Percentiles rank a stretch among this genome's conserved stretches.
Conservation (phyloP, 2,329 filamentous ascomycete species). For the Ophiostoma australiae region DNA sequence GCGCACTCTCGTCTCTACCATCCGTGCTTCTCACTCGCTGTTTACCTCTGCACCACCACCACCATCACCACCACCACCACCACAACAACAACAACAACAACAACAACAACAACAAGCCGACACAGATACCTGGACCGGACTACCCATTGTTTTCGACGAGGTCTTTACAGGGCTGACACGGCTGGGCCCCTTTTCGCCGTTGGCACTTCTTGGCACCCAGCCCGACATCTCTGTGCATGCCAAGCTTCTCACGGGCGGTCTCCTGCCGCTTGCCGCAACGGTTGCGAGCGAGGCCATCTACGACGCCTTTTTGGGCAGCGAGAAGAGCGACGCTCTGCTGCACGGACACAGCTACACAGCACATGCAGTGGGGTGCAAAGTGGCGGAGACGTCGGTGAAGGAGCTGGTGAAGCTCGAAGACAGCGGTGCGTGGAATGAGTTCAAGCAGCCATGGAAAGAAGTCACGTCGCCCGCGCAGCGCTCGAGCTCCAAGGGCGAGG, state of each 20-base stretch:
- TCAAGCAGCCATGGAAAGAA: conserved; percentile 36
- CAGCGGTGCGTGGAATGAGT: conserved; percentile 52
- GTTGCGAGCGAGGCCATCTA: conserved; percentile 71
- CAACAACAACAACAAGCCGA: conserved; percentile 22
- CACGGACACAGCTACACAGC: conserved; percentile 87
- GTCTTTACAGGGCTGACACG: conserved; percentile 84
- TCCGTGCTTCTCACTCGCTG: conserved; percentile 47
- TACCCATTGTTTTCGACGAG: conserved; percentile 79
- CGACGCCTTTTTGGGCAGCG: conserved; percentile 61
- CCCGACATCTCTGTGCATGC: conserved; percentile 77
- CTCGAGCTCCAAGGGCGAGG: background rate
- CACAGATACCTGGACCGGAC: conserved; percentile 57
- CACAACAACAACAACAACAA: too few relatives aligned
- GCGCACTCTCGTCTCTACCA: conserved; percentile 60
- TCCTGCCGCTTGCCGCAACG: conserved; percentile 72
- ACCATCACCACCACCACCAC: background rate
- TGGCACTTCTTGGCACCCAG: conserved; percentile 62
- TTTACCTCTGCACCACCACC: background rate
- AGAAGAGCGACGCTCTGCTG: conserved; percentile 73
- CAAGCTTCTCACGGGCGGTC: conserved; percentile 75
- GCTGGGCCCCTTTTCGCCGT: conserved; percentile 65
- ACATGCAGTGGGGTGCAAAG: conserved; percentile 73
- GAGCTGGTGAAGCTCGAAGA: conserved; percentile 56
- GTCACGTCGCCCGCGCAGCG: background rate
- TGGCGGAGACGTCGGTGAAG: conserved; percentile 63